Conservation (phyloP, 139 green algal species). For the Volvox africanus region DNA sequence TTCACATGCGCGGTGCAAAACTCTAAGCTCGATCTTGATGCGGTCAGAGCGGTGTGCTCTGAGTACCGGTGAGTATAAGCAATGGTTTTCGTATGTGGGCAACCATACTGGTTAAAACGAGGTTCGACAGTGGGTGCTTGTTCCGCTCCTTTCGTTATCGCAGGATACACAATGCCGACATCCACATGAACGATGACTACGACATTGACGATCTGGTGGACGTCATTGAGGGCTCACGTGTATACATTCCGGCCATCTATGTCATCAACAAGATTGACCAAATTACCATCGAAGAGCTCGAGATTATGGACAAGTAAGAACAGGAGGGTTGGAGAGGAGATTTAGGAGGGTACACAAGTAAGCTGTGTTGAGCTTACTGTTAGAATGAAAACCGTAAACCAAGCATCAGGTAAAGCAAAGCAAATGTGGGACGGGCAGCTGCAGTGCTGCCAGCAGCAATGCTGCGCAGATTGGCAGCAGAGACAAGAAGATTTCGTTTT, state of each 20-base stretch:
- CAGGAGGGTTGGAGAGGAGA: too few species aligned
- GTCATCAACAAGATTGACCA: slow-evolving; percentile 98
- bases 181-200: slow-evolving; percentile 87
- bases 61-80: slow-evolving; percentile 71
- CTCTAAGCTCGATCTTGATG: slow-evolving; percentile 90
- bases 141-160: neutral
- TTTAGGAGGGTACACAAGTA: too few species aligned
- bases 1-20: slow-evolving; percentile 58
- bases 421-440: too few species aligned
- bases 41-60: slow-evolving; percentile 87
- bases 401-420: too few species aligned
- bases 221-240: slow-evolving; percentile 95
- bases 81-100: too few species aligned
- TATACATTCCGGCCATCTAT: slow-evolving; percentile 98
- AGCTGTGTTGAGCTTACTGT: too few species aligned
- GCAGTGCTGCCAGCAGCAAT: too few species aligned
- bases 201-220: slow-evolving; percentile 97
- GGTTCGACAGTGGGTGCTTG: neutral
- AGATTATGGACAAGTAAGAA: slow-evolving; percentile 74
- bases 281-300: slow-evolving; percentile 95
- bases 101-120: too few species aligned
- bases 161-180: slow-evolving; percentile 96
- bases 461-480: too few species aligned
- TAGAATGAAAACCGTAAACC: too few species aligned
- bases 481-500: too few species aligned